Base-by-base conservation (phyloP, 495 filamentous ascomycete genomes). In the Parmelia sp. region DNA sequence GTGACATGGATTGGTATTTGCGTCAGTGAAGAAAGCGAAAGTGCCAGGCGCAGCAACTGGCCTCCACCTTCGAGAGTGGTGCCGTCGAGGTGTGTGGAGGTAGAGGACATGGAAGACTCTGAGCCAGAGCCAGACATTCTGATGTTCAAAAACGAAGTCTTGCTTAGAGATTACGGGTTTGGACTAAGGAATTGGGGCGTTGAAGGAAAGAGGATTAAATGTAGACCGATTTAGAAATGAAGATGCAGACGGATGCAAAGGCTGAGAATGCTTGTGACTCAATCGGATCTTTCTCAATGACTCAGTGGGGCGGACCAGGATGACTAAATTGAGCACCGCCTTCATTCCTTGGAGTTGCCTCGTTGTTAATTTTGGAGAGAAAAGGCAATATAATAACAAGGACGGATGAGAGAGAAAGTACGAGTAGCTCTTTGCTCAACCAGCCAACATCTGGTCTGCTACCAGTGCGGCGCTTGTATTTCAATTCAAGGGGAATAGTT, bases 31-130 rank as follows among this genome's bases (percentile, higher is more conserved):
- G 90, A 85, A 1, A 96, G 74, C 14, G 82, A 83, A 37, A 89
- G 74, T 2, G 89, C 89, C 51, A 90, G 80, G 55, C 91, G 83
- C 36, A 94, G 81, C 1, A 96, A 77, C 72, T 96, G 91, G 12
- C 91, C 91, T 37, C 91, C 91, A 44, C 91, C 91, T 77, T 95
- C 91, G 17, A 92, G 89, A 1, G 83, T 89, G 53, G 81, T 74
- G 40, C 89, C 90, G 66, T 91, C 87, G 10, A 92, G 73, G 56
- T 70, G 70, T 51, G 84, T 60, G 27, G 66, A 56, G 45, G 23
- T 7, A 57, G n/a, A 4, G 23, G 31, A 39, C 15, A 15, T 53
- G 8, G n/a, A 42, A 35, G 5, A 33, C 44, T 37, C 29, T 27
- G 23, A 53, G 44, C 35, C 14, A 15, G 23, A 53, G 44, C 35